These are phyloP conservation scores for Aspergillus cavernicola DNA, from an alignment of 495 filamentous ascomycete genomes.

Conservation along the genomic window DNA sequence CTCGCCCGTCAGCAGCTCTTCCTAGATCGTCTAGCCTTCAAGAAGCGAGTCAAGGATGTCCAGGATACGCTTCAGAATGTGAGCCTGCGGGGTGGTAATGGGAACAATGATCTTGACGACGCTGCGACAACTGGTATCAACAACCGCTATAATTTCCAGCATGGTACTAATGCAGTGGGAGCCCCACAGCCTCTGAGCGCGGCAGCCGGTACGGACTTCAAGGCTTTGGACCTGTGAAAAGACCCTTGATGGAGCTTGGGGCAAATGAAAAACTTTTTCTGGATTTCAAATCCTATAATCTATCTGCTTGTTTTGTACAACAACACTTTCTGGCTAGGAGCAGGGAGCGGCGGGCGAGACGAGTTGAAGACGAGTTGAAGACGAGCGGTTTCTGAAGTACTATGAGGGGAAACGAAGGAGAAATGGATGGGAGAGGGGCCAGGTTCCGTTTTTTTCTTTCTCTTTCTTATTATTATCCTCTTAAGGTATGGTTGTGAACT, in stretches of 20 bases:
- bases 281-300: constrained; percentile 18
- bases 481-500: too few species aligned
- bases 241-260: not conserved
- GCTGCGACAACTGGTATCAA: constrained; percentile 42
- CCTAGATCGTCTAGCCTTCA: constrained; percentile 84
- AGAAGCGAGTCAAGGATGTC: constrained; percentile 76
- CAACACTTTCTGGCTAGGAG: constrained; percentile 14
- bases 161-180: constrained; percentile 39
- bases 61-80: constrained; percentile 71
- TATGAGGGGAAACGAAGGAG: not conserved
- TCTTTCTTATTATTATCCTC: not conserved
- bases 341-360: not conserved
- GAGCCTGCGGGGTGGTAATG: constrained; percentile 48
- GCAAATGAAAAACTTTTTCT: constrained; percentile 9
- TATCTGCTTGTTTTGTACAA: constrained; percentile 27
- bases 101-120: constrained; percentile 54
- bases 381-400: not conserved
- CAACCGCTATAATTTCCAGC: constrained; percentile 61
- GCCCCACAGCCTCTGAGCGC: constrained; percentile 61
- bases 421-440: too few species aligned
- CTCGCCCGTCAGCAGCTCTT: constrained; percentile 87
- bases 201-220: constrained; percentile 51
- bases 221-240: constrained; percentile 44
- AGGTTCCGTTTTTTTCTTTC: not conserved
- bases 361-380: not conserved